Evolutionary conservation across 495 filamentous ascomycete species (phyloP), one percentile per base, ranked within the genome.

Genomic region (Xylaria sp.): DNA sequence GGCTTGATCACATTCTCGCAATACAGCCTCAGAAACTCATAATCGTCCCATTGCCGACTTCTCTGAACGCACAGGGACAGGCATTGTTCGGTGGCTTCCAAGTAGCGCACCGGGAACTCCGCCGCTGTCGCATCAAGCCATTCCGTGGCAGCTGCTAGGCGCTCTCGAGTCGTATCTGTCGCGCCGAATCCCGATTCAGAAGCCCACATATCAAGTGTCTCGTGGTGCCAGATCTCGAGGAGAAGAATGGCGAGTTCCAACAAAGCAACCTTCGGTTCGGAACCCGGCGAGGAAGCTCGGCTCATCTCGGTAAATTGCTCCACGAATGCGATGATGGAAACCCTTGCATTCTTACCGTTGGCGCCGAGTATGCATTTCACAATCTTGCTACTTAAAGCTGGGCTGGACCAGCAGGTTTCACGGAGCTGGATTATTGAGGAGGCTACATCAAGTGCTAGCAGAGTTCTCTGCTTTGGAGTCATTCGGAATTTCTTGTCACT

Each of bases 201-300:
- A 11, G 57, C 31, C 26, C 67, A 61, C 21, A 41, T 67, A 43
- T 77, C 71, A 8, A 75, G 59, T 12, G 74, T 43, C 31, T 55
- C 58, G 33, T 70, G 53, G 50, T 76, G 69, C 74, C 74, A 74
- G 14, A 76, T 74, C 61, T 76, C 74, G 5, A 76, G 52, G 2
- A 74, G 67, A 5, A 76, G 61, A 31, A 76, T 74, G 17, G 71
- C 74, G 15, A 76, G 59, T 50, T 74, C 72, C 12, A 76, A 48
- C 19, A 76, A 59, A n/a, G 59, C 50, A 12, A 57, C n/a, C 53
- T 74, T 69, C 19, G 71, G 67, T 15, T 69, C 70, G 8, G 40
- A 37, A 1, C 17, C 52, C 24, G 33, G 33, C 17, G 19, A 33
- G n/a, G 26, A 29, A n/a, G 31, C 24, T 26, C 26, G 48, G 9